phyloP scores from a whole-genome alignment of 2,329 filamentous ascomycete species.

The Coniochaeta sp. region DNA sequence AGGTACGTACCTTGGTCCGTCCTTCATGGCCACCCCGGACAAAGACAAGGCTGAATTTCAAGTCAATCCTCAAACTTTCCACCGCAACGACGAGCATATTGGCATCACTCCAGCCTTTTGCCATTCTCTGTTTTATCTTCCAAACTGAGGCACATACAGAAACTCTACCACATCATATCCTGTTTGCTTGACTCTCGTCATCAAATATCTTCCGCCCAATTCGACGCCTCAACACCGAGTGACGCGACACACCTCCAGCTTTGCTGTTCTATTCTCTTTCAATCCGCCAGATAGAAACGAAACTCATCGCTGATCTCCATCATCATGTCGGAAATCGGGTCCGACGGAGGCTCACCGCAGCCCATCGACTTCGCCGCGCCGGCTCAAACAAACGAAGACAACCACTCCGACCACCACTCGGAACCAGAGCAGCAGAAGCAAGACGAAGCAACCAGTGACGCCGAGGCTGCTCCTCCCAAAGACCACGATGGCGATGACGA shows the following conservation, averaged over 20 bases:
- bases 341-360: neutral
- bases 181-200: neutral
- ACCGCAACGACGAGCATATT: neutral
- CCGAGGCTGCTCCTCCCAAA: neutral
- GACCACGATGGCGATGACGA: slow-evolving; percentile 10
- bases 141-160: neutral
- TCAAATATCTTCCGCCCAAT: neutral
- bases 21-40: neutral
- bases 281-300: neutral
- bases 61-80: neutral
- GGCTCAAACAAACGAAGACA: neutral
- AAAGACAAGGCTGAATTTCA: neutral
- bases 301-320: neutral
- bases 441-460: neutral
- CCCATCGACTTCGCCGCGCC: neutral
- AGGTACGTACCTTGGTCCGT: neutral
- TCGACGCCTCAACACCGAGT: neutral
- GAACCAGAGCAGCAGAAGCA: neutral
- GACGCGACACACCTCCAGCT: neutral
- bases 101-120: neutral
- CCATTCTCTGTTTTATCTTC: neutral
- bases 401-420: neutral
- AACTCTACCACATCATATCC: neutral
- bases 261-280: neutral
- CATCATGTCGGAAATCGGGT: neutral